A percentile compares a stretch with the other conserved stretches of the same genome.
Evolutionary conservation across 352 stramenopile genomes (phyloP).

Genomic region (Globisporangium recalcitrans): DNA sequence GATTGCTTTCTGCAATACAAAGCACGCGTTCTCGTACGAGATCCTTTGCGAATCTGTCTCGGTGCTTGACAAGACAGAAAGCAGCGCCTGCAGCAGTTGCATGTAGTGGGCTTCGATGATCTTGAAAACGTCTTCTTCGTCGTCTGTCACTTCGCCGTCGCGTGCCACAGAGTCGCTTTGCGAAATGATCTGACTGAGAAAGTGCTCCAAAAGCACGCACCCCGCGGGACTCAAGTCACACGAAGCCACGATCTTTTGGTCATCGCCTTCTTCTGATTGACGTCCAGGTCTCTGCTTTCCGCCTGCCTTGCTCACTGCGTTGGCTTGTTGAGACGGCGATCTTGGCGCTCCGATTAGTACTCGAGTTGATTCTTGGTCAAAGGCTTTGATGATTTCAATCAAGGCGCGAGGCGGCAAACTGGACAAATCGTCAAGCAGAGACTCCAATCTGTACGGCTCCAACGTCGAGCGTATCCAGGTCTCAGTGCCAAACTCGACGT

Average conservation of each 20-base stretch:
- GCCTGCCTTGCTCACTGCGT: background rate
- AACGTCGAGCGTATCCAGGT: constrained; percentile 58
- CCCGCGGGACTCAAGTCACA: constrained; percentile 18
- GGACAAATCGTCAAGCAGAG: constrained; percentile 53
- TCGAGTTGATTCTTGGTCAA: constrained; percentile 50
- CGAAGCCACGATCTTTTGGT: background rate
- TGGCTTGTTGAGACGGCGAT: background rate
- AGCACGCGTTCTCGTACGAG: constrained; percentile 59
- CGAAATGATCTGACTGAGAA: constrained; percentile 40
- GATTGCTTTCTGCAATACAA: constrained; percentile 56
- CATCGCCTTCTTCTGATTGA: background rate
- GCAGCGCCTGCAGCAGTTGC: constrained; percentile 36
- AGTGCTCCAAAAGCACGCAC: constrained; percentile 65
- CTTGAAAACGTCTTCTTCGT: constrained; percentile 38
- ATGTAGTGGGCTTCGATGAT: constrained; percentile 49
- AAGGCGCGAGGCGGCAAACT: constrained; percentile 39
- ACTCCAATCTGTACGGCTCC: constrained; percentile 64
- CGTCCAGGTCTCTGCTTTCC: constrained; percentile 16
- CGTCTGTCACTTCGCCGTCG: constrained; percentile 26
- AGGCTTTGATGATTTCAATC: constrained; percentile 41
- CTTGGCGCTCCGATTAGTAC: constrained; percentile 26
- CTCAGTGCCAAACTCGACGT: constrained; percentile 39
- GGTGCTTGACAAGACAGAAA: constrained; percentile 37
- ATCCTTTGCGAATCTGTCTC: constrained; percentile 31
- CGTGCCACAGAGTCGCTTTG: constrained; percentile 27